Evolutionary conservation across 2,329 filamentous ascomycete species (phyloP).

Genomic region (Alternaria hordeiaustralica): DNA sequence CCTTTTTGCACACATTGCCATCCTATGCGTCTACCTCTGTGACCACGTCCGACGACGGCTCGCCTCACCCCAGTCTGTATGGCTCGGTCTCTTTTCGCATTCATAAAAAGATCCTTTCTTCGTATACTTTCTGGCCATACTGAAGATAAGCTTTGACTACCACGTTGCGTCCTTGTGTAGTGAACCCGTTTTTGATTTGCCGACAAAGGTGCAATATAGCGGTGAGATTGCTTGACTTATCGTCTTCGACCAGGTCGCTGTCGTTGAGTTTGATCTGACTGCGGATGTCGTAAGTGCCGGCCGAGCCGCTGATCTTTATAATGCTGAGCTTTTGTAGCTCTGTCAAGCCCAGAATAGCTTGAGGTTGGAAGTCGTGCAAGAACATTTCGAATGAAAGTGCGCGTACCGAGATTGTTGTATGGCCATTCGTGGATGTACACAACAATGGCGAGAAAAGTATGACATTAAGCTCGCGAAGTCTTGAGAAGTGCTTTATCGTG

Average conservation of each 20-base stretch:
- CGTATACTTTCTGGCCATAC: background rate
- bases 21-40: constrained; percentile 7
- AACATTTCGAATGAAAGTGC: background rate
- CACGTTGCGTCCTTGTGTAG: background rate
- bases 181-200: background rate
- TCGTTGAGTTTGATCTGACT: background rate
- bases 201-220: background rate
- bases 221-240: background rate
- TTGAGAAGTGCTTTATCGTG: background rate
- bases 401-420: background rate
- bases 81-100: background rate
- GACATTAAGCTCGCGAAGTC: background rate
- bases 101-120: background rate
- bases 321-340: background rate
- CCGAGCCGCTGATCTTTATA: background rate
- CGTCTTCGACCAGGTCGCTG: background rate
- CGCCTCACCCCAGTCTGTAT: background rate
- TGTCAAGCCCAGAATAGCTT: background rate
- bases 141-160: background rate
- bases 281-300: background rate
- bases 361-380: background rate
- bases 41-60: constrained; percentile 1
- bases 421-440: background rate
- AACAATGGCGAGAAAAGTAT: background rate
- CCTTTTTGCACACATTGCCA: background rate